Percentiles rank a stretch among this genome's conserved stretches.
phyloP scores from a whole-genome alignment of 257 asterid species.

The Primulina eburnea region DNA sequence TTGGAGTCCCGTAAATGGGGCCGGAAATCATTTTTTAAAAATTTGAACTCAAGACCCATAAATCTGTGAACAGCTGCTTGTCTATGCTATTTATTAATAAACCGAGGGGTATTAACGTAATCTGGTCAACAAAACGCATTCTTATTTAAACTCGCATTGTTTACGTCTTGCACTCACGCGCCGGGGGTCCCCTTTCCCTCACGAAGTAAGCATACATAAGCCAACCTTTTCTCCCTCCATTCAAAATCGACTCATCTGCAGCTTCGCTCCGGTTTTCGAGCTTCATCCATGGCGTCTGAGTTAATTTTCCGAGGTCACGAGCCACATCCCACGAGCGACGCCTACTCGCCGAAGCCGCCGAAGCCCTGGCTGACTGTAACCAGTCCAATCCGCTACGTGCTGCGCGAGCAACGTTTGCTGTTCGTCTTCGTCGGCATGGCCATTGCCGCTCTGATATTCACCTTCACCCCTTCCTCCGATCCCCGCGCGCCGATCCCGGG shows the following conservation, averaged over 20 bases:
- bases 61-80: background rate
- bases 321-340: background rate
- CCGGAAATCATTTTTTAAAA: too few relatives aligned
- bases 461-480: conserved; percentile 17
- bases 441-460: conserved; percentile 40
- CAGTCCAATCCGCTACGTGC: conserved; percentile 47
- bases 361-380: conserved; percentile 48
- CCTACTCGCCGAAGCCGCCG: conserved; percentile 25
- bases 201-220: too few relatives aligned
- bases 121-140: background rate
- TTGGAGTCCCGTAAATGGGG: too few relatives aligned
- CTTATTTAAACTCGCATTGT: too few relatives aligned
- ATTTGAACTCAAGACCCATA: too few relatives aligned
- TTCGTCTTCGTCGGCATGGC: conserved; percentile 57
- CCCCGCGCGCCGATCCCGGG: conserved; percentile 29
- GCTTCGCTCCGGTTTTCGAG: background rate
- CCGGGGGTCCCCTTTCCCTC: too few relatives aligned
- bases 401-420: conserved; percentile 62
- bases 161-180: too few relatives aligned
- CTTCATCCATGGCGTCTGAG: background rate
- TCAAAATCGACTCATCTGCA: background rate
- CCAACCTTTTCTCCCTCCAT: background rate
- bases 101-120: background rate
- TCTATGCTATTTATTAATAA: too few relatives aligned
- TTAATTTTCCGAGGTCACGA: background rate